phyloP scores from a whole-genome alignment of 352 stramenopile species.

The Phytophthora idaei region DNA sequence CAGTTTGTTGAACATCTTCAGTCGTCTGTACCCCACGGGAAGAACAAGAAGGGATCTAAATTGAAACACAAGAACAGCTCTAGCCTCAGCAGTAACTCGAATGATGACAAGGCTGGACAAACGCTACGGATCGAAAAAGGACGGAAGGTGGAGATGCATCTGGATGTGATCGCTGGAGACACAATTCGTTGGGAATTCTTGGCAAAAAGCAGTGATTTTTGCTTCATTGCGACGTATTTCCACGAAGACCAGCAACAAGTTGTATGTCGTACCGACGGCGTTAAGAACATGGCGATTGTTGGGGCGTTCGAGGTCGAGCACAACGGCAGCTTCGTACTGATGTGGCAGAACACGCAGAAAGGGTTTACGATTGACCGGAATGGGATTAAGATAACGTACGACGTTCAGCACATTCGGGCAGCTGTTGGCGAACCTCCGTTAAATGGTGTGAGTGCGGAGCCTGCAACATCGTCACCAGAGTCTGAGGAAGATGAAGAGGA shows the following conservation, averaged over 20 bases:
- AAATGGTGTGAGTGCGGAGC: slow-evolving; percentile 3
- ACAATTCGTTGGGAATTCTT: slow-evolving; percentile 67
- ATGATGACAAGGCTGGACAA: slow-evolving; percentile 22
- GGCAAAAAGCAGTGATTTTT: slow-evolving; percentile 64
- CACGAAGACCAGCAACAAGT: slow-evolving; percentile 54
- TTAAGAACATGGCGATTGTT: slow-evolving; percentile 69
- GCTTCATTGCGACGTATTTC: slow-evolving; percentile 67
- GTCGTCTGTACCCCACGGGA: slow-evolving; percentile 39
- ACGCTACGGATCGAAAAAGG: slow-evolving; percentile 58
- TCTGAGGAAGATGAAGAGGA: slow-evolving; percentile 15
- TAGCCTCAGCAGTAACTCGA: slow-evolving; percentile 13
- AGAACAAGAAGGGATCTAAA: slow-evolving; percentile 31
- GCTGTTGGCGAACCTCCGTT: slow-evolving; percentile 7
- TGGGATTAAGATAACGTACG: slow-evolving; percentile 68
- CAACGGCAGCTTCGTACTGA: slow-evolving; percentile 77
- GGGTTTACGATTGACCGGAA: slow-evolving; percentile 63
- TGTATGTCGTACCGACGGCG: slow-evolving; percentile 61
- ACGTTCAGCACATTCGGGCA: slow-evolving; percentile 54
- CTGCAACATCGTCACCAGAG: slow-evolving; percentile 1
- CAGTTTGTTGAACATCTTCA: slow-evolving; percentile 65
- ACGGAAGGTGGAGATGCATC: slow-evolving; percentile 80
- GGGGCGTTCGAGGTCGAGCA: slow-evolving; percentile 54
- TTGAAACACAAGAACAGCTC: slow-evolving; percentile 17
- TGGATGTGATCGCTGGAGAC: slow-evolving; percentile 73
- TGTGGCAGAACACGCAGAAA: slow-evolving; percentile 78